Conservation (phyloP, 495 filamentous ascomycete species). For the Bacidia gigantensis region DNA sequence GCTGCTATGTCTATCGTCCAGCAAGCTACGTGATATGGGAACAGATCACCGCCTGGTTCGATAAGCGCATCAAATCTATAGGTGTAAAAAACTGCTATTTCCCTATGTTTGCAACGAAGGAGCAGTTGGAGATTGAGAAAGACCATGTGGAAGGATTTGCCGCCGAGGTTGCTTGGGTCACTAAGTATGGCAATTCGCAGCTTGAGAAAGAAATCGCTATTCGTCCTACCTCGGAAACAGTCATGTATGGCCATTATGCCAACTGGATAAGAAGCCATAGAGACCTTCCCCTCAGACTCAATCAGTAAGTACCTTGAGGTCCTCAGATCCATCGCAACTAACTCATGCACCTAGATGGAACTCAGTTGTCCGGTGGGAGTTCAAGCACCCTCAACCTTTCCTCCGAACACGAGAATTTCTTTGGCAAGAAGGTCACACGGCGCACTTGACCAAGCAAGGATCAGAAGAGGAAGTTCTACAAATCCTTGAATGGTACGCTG, state of each 20-base stretch:
- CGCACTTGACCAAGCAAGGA: conserved; percentile 64
- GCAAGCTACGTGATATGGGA: conserved; percentile 87
- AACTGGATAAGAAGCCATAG: conserved; percentile 93
- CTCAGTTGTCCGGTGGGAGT: conserved; percentile 95
- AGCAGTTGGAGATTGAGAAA: conserved; percentile 87
- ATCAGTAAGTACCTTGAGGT: conserved; percentile 65
- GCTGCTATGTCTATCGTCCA: conserved; percentile 85
- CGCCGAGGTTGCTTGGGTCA: conserved; percentile 97
- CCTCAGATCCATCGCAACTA: background rate
- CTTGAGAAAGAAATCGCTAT: conserved; percentile 93
- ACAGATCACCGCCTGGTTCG: conserved; percentile 80
- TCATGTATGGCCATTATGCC: conserved; percentile 91
- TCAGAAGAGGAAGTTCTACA: conserved; percentile 75
- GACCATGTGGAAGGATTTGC: conserved; percentile 96
- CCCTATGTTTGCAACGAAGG: conserved; percentile 82
- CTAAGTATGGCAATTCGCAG: conserved; percentile 79
- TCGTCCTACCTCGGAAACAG: conserved; percentile 86
- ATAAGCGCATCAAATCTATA: conserved; percentile 69
- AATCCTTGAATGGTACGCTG: conserved; percentile 86
- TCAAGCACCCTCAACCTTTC: conserved; percentile 94
- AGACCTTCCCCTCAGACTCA: conserved; percentile 81
- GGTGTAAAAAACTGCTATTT: conserved; percentile 93
- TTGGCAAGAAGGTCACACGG: conserved; percentile 98
- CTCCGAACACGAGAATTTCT: conserved; percentile 85
- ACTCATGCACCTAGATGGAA: conserved; percentile 57